Conservation (phyloP, 2,329 filamentous ascomycete genomes). For the Diaporthe longicolla region DNA sequence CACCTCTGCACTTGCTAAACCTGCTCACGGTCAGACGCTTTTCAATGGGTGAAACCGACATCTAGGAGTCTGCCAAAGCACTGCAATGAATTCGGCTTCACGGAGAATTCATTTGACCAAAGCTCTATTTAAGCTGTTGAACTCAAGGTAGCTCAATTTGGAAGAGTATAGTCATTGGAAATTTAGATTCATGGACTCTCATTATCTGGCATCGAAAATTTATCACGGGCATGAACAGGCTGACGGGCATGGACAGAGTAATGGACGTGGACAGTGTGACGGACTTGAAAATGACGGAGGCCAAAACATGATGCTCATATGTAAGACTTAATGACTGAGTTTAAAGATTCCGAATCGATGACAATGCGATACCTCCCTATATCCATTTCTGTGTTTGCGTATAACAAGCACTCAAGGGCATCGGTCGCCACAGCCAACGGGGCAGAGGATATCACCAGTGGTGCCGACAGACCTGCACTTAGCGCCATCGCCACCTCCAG, state of each 20-base stretch:
- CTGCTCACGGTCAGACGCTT: background rate
- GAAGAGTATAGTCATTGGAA: too few species aligned
- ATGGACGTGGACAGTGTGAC: too few species aligned
- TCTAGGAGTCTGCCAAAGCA: background rate
- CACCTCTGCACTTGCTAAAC: too few species aligned
- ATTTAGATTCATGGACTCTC: background rate
- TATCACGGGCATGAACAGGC: too few species aligned
- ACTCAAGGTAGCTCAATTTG: too few species aligned
- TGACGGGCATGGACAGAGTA: too few species aligned
- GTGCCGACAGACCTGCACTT: slow-evolving; percentile 16
- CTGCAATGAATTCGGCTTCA: too few species aligned
- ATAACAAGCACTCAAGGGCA: background rate
- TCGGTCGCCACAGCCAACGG: slow-evolving; percentile 11
- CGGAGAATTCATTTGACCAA: too few species aligned
- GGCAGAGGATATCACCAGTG: slow-evolving; percentile 4
- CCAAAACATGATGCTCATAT: background rate
- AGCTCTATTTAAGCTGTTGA: background rate
- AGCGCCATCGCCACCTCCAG: slow-evolving; percentile 7
- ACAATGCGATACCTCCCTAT: background rate
- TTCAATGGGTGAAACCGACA: background rate
- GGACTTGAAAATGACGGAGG: too few species aligned
- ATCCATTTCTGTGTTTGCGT: background rate
- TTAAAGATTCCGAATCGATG: background rate
- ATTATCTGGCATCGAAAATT: too few species aligned
- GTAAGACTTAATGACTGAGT: background rate